phyloP scores from a whole-genome alignment of 306 rosid genomes.

The Trifolium repens region DNA sequence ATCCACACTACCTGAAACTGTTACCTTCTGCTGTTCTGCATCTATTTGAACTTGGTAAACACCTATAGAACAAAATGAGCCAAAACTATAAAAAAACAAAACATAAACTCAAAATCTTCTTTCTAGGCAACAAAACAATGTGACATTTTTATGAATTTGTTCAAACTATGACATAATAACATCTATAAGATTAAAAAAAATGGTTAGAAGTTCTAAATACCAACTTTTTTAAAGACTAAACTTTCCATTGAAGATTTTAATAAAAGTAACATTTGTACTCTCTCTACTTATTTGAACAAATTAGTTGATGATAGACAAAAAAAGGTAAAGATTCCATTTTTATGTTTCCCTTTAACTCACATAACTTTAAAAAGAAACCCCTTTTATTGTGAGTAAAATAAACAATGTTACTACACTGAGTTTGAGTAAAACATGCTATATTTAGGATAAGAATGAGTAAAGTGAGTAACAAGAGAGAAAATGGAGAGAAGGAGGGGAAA shows the following conservation, averaged over 20 bases:
- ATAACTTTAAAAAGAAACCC: not conserved
- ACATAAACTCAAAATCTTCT: not conserved
- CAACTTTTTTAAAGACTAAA: not conserved
- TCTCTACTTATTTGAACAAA: not conserved
- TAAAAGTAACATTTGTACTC: not conserved
- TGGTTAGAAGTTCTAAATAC: not conserved
- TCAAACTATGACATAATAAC: not conserved
- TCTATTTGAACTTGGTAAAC: conserved; percentile 81
- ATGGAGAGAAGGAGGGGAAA: conserved; percentile 13
- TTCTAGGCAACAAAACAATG: not conserved
- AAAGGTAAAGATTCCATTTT: not conserved
- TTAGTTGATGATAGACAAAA: not conserved
- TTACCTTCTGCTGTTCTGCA: conserved; percentile 84
- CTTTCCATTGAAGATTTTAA: not conserved
- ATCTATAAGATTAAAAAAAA: not conserved
- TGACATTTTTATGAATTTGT: not conserved
- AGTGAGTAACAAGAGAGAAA: conserved; percentile 36
- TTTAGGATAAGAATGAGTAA: conserved; percentile 22
- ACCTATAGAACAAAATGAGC: conserved; percentile 47
- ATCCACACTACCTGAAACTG: conserved; percentile 82
- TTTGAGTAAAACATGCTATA: conserved; percentile 2
- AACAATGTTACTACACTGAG: conserved; percentile 5
- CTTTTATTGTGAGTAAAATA: not conserved
- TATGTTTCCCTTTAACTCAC: not conserved
- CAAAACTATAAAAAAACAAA: not conserved